Evolutionary conservation across 2,329 filamentous ascomycete genomes (phyloP).

Genomic region (Aspergillus carbonarius): DNA sequence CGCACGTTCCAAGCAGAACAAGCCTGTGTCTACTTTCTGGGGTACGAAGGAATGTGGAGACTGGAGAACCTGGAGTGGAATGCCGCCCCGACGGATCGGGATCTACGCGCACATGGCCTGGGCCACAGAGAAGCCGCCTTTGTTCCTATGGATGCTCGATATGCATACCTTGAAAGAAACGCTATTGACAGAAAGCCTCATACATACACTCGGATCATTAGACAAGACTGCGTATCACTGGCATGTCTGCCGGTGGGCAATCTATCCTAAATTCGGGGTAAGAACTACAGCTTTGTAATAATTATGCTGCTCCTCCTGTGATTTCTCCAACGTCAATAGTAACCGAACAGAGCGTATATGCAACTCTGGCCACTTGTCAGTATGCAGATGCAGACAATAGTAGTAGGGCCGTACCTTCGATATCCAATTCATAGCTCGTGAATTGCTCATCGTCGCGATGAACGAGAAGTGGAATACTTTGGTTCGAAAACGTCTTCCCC

Average conservation of each 20-base stretch:
- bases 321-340: slow-evolving; percentile 65
- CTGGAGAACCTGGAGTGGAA: neutral
- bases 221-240: neutral
- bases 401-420: slow-evolving; percentile 60
- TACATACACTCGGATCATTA: neutral
- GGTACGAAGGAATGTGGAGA: neutral
- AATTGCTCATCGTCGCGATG: slow-evolving; percentile 63
- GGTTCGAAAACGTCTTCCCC: slow-evolving; percentile 47
- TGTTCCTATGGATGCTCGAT: neutral
- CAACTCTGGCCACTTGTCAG: slow-evolving; percentile 54
- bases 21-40: neutral
- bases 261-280: slow-evolving; percentile 9
- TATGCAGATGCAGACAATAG: neutral
- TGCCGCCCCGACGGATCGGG: neutral
- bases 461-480: slow-evolving; percentile 55
- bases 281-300: slow-evolving; percentile 61
- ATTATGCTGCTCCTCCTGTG: slow-evolving; percentile 59
- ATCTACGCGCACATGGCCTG: neutral
- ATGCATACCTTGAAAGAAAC: neutral
- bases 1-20: neutral
- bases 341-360: slow-evolving; percentile 64
- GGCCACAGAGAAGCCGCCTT: neutral
- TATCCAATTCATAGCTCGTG: slow-evolving; percentile 68
- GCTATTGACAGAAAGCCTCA: neutral
- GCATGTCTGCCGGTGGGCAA: neutral